These are phyloP conservation scores for Zoysia matrella DNA, from an alignment of 202 grass and related monocot species.

Conservation along the genomic window DNA sequence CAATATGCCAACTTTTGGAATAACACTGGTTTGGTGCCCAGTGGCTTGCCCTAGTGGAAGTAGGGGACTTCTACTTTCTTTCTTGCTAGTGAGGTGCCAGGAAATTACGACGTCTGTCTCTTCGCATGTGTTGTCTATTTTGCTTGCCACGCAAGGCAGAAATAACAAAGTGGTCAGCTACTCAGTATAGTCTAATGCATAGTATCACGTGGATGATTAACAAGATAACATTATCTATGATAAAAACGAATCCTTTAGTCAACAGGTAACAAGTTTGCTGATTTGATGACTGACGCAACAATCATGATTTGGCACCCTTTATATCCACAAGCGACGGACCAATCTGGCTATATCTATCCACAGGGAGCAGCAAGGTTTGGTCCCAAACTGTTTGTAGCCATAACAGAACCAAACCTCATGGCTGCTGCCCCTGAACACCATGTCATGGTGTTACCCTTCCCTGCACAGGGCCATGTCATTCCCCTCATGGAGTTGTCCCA, in stretches of 20 bases:
- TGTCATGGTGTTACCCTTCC: constrained; percentile 49
- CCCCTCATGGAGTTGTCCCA: constrained; percentile 58
- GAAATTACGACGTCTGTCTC: neutral
- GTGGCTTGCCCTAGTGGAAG: neutral
- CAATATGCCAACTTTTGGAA: neutral
- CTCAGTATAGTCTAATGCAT: neutral
- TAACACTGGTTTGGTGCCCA: neutral
- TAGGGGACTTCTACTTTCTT: neutral
- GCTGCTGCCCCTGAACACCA: constrained; percentile 21
- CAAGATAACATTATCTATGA: constrained; percentile 23
- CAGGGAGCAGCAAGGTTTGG: neutral
- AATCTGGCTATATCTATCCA: constrained; percentile 14
- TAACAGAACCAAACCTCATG: constrained; percentile 13
- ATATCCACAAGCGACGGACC: neutral
- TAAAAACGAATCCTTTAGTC: neutral
- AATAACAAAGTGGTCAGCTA: neutral
- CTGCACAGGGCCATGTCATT: constrained; percentile 30
- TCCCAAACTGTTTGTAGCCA: neutral
- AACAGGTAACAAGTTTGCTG: constrained; percentile 24
- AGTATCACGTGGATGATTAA: neutral
- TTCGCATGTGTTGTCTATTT: constrained; percentile 6
- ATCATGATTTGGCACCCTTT: constrained; percentile 11
- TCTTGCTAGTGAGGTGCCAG: neutral
- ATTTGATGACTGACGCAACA: constrained; percentile 30
- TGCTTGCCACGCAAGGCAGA: constrained; percentile 22